A percentile compares a stretch with the other conserved stretches of the same genome.
Evolutionary conservation across 2,329 filamentous ascomycete species (phyloP).

Genomic region (Myriangium duriaei): DNA sequence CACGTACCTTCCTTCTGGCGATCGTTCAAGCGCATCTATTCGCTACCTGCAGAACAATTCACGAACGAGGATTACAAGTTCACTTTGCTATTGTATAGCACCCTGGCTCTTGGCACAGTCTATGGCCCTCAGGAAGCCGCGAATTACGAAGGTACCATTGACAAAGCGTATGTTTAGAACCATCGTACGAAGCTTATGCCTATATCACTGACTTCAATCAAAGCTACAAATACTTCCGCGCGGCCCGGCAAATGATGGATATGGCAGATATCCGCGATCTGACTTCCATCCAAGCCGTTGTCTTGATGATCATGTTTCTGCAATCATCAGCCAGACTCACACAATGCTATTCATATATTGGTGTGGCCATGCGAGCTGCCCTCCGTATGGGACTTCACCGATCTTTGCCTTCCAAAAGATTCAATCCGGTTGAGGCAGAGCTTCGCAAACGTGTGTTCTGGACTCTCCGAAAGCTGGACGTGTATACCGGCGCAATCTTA

Average conservation of each 20-base stretch:
- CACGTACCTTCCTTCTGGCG: conserved; percentile 73
- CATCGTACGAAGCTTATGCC: not conserved
- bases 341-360: conserved; percentile 41
- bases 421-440: conserved; percentile 37
- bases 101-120: conserved; percentile 35
- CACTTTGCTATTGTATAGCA: conserved; percentile 36
- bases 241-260: conserved; percentile 36
- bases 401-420: conserved; percentile 20
- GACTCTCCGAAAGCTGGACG: conserved; percentile 39
- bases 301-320: conserved; percentile 42
- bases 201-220: not conserved
- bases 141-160: conserved; percentile 34
- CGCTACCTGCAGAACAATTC: conserved; percentile 41
- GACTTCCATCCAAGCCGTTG: conserved; percentile 37
- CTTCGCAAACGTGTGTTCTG: conserved; percentile 40
- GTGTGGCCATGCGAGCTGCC: conserved; percentile 38
- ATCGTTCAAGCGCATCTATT: conserved; percentile 66
- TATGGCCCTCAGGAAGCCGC: conserved; percentile 27
- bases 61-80: conserved; percentile 34
- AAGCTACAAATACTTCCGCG: conserved; percentile 38
- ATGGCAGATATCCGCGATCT: conserved; percentile 41
- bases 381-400: conserved; percentile 40
- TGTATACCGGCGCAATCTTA: conserved; percentile 40
- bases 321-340: conserved; percentile 40
- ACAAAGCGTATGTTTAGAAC: conserved; percentile 29